Evolutionary conservation across 2,329 filamentous ascomycete species (phyloP), one percentile per base, ranked within the genome.

Genomic region (Pseudogymnoascus sp.): DNA sequence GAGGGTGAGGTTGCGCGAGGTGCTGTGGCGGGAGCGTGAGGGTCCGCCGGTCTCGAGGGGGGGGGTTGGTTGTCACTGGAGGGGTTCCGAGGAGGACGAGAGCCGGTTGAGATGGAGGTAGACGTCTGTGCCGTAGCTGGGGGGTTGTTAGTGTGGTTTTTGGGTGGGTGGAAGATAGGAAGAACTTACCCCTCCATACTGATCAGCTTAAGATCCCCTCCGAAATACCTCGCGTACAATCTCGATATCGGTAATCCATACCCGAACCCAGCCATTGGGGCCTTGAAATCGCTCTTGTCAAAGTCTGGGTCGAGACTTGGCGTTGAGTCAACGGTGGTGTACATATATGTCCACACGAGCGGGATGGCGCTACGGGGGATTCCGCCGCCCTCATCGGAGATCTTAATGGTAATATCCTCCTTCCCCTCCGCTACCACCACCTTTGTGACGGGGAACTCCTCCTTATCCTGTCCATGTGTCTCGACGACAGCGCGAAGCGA

Each of bases 301-400:
- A 97, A 99, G 74, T 97, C 93, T 0, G 95, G 95, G 73, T 99
- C 95, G 66, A 99, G 80, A 73, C 87, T 96, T 13, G 95, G 95
- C 21, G 95, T 97, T 70, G 93, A 87, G 75, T 97, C 95, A 67
- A 99, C 95, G 1, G 95, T 99, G 37, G 95, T 99, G 76, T 99
- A 99, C 95, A 97, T 99, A 76, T 99, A 99, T 11, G 95, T 99
- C 95, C 95, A 99, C n/a, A 97, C 95, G 13, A 99, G 82, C 4
- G 95, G 95, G 67, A 99, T 97, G 61, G 91, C 86, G 70, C 90
- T 96, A 71, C 95, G 82, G 0, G 95, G 92, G 62, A 99, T 97
- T 66, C 95, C 95, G 67, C 95, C 95, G 64, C 95, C 95, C 77
- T 99, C 95, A 74, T 99, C 95, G 4, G 89, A 91, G 70, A 99